A percentile compares a stretch with the other conserved stretches of the same genome.
Conservation (phyloP, 495 filamentous ascomycete species). For the Penicillium lividum region DNA sequence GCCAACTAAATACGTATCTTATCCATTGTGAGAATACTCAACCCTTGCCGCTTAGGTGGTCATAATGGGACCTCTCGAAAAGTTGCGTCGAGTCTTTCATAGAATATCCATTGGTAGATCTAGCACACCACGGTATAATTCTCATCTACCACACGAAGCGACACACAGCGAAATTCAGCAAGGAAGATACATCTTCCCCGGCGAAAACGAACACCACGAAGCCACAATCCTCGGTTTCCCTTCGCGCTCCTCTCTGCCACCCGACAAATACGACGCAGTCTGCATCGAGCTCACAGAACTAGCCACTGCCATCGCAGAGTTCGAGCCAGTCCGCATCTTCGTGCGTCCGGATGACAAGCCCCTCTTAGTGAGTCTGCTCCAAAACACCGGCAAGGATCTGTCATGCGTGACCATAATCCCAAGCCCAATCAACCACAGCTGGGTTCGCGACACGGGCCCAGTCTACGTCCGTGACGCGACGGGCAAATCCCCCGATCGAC, state of each 20-base stretch:
- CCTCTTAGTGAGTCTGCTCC: constrained; percentile 18
- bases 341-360: constrained; percentile 25
- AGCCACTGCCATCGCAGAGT: constrained; percentile 21
- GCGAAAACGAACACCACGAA: constrained; percentile 22
- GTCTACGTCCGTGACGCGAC: constrained; percentile 27
- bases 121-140: neutral
- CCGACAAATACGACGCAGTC: constrained; percentile 18
- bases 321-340: constrained; percentile 30
- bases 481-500: constrained; percentile 13
- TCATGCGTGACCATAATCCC: constrained; percentile 21
- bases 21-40: neutral
- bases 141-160: neutral
- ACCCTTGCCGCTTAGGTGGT: neutral
- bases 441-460: constrained; percentile 32
- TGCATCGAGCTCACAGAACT: constrained; percentile 24
- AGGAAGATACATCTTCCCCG: constrained; percentile 21
- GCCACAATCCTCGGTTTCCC: constrained; percentile 29
- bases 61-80: constrained; percentile 1
- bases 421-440: constrained; percentile 29
- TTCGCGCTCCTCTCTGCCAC: constrained; percentile 18
- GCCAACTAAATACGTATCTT: neutral
- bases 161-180: constrained; percentile 5
- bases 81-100: neutral
- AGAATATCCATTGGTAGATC: neutral
- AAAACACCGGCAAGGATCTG: constrained; percentile 5